Evolutionary conservation across 352 stramenopile genomes (phyloP).

Genomic region (Stephanocyclus meneghinianus): DNA sequence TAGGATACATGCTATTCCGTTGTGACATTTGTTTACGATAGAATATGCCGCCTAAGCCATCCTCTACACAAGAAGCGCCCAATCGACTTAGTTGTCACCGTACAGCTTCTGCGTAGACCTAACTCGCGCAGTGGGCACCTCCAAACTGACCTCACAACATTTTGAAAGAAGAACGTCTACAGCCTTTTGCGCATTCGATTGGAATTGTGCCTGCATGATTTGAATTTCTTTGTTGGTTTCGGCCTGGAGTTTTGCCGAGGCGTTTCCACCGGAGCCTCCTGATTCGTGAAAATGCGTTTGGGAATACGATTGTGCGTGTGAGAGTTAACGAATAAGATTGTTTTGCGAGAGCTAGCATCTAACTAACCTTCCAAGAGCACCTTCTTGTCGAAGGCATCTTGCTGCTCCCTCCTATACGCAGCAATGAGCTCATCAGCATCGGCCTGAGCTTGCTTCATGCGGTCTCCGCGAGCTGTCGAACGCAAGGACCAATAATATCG

Average conservation of each 20-base stretch:
- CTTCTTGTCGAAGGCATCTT: conserved; percentile 83
- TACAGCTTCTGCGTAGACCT: conserved; percentile 80
- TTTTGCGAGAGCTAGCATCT: neutral
- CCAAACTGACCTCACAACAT: conserved; percentile 83
- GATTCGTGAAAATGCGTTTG: conserved; percentile 14
- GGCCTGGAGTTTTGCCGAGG: conserved; percentile 73
- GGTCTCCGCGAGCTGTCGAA: conserved; percentile 69
- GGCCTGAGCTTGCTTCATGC: conserved; percentile 82
- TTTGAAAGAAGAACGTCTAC: conserved; percentile 83
- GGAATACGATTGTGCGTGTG: neutral
- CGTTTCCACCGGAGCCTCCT: conserved; percentile 67
- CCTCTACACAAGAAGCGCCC: neutral
- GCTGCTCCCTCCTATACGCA: conserved; percentile 77
- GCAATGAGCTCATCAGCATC: conserved; percentile 79
- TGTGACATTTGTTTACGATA: too few species aligned
- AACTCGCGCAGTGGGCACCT: conserved; percentile 80
- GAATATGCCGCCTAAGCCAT: neutral
- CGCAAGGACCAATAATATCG: neutral
- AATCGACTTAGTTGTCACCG: conserved; percentile 32
- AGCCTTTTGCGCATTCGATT: conserved; percentile 81
- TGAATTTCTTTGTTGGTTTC: conserved; percentile 79
- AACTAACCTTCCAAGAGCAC: conserved; percentile 54
- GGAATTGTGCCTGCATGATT: conserved; percentile 74
- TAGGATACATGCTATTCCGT: too few species aligned
- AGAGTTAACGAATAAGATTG: neutral